These are phyloP conservation scores for Wickerhamiella cacticola DNA, from an alignment of 805 yeast species.

Conservation along the genomic window DNA sequence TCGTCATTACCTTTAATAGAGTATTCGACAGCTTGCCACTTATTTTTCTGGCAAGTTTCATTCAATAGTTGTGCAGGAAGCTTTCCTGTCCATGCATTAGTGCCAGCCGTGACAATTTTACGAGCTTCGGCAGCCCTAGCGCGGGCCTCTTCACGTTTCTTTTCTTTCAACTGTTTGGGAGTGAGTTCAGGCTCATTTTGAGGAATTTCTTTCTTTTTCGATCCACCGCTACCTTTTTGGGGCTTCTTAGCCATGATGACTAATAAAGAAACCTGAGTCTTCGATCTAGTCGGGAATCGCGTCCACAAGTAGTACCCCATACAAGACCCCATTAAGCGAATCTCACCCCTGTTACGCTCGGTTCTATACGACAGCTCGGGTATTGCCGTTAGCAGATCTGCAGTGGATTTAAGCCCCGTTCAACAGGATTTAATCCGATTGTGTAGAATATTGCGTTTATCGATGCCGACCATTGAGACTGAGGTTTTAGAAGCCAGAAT, in stretches of 20 bases:
- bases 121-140: slow-evolving; percentile 25
- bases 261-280: not conserved
- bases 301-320: too few species aligned
- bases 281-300: not conserved
- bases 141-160: slow-evolving; percentile 29
- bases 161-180: slow-evolving; percentile 27
- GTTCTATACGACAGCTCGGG: too few species aligned
- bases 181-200: slow-evolving; percentile 19
- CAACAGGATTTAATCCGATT: too few species aligned
- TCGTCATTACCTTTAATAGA: slow-evolving; percentile 37
- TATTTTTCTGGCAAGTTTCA: slow-evolving; percentile 75
- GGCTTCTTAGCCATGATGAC: slow-evolving; percentile 18
- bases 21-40: slow-evolving; percentile 80
- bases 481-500: too few species aligned
- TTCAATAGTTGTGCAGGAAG: slow-evolving; percentile 75
- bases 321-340: too few species aligned
- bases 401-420: too few species aligned
- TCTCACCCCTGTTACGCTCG: too few species aligned
- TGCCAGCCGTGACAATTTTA: slow-evolving; percentile 42
- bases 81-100: slow-evolving; percentile 88
- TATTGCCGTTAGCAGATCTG: too few species aligned
- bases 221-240: slow-evolving; percentile 10
- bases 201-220: slow-evolving; percentile 15
- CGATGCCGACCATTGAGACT: too few species aligned
- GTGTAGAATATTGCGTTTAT: too few species aligned